Evolutionary conservation across 192 early-diverging fungal species (phyloP).

Genomic region (Coemansia sp.): DNA sequence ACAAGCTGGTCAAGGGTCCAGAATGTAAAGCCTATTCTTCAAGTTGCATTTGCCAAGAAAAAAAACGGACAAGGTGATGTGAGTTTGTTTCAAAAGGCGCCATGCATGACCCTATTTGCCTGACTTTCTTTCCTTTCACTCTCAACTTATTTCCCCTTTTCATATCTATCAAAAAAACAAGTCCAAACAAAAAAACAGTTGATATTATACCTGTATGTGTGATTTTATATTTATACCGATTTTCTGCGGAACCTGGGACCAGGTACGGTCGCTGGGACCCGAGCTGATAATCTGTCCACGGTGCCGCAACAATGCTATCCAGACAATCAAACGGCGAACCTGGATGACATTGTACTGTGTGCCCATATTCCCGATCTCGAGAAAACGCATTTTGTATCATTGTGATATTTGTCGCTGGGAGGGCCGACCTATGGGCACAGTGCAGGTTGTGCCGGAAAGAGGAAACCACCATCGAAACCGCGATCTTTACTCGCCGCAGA

Average conservation of each 20-base stretch:
- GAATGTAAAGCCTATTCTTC: too few species aligned
- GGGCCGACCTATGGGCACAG: slow-evolving; percentile 18
- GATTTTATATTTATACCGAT: slow-evolving; percentile 43
- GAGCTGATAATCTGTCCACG: slow-evolving; percentile 38
- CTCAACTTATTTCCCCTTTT: too few species aligned
- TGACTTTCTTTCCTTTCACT: too few species aligned
- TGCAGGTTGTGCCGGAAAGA: slow-evolving; percentile 11
- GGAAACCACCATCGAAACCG: slow-evolving; percentile 11
- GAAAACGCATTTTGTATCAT: slow-evolving; percentile 32
- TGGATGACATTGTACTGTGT: slow-evolving; percentile 49
- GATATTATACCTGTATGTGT: slow-evolving; percentile 24
- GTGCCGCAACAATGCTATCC: slow-evolving; percentile 47
- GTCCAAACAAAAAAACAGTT: background rate
- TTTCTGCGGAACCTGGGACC: slow-evolving; percentile 40
- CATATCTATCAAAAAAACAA: too few species aligned
- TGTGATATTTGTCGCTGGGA: slow-evolving; percentile 52
- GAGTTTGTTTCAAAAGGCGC: too few species aligned
- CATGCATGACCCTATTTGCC: too few species aligned
- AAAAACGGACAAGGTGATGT: too few species aligned
- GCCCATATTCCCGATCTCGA: slow-evolving; percentile 37
- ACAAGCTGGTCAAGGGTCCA: too few species aligned
- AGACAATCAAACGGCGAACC: slow-evolving; percentile 39
- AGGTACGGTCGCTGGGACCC: slow-evolving; percentile 33
- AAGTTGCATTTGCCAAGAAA: too few species aligned
- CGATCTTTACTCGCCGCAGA: slow-evolving; percentile 14